phyloP scores from a whole-genome alignment of 192 early-diverging fungal species.

The Podila epigama region DNA sequence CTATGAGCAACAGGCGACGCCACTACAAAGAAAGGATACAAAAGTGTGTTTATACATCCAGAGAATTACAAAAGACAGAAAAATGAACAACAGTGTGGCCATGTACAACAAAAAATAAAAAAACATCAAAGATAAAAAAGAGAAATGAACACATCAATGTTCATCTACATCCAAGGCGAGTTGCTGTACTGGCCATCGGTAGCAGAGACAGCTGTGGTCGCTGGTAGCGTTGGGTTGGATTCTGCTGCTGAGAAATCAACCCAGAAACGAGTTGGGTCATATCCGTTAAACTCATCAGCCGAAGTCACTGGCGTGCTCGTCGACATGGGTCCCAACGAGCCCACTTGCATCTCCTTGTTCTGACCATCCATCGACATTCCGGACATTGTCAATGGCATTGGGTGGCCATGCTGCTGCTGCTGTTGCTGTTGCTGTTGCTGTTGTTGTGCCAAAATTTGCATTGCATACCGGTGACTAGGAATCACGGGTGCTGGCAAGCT shows the following conservation, averaged over 20 bases:
- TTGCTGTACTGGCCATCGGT: not conserved
- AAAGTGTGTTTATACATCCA: too few species aligned
- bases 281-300: not conserved
- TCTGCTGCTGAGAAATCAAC: constrained; percentile 26
- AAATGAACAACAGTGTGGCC: too few species aligned
- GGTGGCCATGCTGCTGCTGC: constrained; percentile 9
- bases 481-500: constrained; percentile 29
- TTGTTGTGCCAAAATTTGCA: constrained; percentile 40
- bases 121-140: not conserved
- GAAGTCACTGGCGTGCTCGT: not conserved
- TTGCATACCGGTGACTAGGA: constrained; percentile 41
- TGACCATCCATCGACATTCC: constrained; percentile 31
- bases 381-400: constrained; percentile 38
- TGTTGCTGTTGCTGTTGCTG: constrained; percentile 39
- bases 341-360: constrained; percentile 24
- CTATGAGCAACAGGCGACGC: too few species aligned
- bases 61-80: too few species aligned
- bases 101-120: not conserved
- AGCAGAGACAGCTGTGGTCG: not conserved
- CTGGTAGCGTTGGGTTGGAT: not conserved
- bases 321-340: not conserved
- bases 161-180: not conserved
- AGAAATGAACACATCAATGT: not conserved
- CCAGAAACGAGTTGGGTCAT: constrained; percentile 41
- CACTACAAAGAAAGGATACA: too few species aligned